Percentiles rank a stretch among this genome's conserved stretches.
Evolutionary conservation across 2,329 filamentous ascomycete genomes (phyloP).

Genomic region (Dactylellina leptospora): DNA sequence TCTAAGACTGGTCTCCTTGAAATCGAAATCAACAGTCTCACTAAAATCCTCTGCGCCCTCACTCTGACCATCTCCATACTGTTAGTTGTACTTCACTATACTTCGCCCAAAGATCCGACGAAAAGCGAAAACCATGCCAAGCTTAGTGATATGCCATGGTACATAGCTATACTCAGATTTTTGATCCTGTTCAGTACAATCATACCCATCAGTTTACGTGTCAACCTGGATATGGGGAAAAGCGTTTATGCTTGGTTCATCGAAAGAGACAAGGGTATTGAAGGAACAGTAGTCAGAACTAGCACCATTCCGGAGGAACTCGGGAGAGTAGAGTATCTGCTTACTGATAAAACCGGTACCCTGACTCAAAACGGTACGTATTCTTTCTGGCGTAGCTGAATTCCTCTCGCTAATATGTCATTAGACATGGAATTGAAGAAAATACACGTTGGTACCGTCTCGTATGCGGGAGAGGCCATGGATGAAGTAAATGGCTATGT

Average conservation of each 20-base stretch:
- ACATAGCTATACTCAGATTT: slow-evolving; percentile 97
- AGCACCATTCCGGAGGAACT: slow-evolving; percentile 98
- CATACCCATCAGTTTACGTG: slow-evolving; percentile 93
- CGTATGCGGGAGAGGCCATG: slow-evolving; percentile 98
- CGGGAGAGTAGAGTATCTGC: slow-evolving; percentile 91
- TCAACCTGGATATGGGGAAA: slow-evolving; percentile 97
- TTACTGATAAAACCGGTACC: slow-evolving; percentile 98
- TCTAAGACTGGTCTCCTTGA: slow-evolving; percentile 95
- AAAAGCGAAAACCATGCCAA: slow-evolving; percentile 57
- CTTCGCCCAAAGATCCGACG: slow-evolving; percentile 41
- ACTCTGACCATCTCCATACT: slow-evolving; percentile 86
- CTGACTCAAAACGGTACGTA: slow-evolving; percentile 81
- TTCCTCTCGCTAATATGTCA: slow-evolving; percentile 53
- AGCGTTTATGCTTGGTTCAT: slow-evolving; percentile 96
- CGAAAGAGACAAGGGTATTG: slow-evolving; percentile 86
- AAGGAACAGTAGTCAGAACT: slow-evolving; percentile 89
- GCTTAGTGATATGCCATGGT: slow-evolving; percentile 69
- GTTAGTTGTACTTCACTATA: slow-evolving; percentile 76
- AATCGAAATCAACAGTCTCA: slow-evolving; percentile 95
- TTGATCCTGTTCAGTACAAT: slow-evolving; percentile 98
- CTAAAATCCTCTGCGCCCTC: slow-evolving; percentile 91
- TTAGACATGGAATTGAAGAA: slow-evolving; percentile 97
- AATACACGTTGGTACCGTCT: slow-evolving; percentile 96
- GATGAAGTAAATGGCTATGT: slow-evolving; percentile 91
- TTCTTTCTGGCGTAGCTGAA: slow-evolving; percentile 34